Conservation (phyloP, 2,329 filamentous ascomycete species). For the Claviceps quebecensis region DNA sequence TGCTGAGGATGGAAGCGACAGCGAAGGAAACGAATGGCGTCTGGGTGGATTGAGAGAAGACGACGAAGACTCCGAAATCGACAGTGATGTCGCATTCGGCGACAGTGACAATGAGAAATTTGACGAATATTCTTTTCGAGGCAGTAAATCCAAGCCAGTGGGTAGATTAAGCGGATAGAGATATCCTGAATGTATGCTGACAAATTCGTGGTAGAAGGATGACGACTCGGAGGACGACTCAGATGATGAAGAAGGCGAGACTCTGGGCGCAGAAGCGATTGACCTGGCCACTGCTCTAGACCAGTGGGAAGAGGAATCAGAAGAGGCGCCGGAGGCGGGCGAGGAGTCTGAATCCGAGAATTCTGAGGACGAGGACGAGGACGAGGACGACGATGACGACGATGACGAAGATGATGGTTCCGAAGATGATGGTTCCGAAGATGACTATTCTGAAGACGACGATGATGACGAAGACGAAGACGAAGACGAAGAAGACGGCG, state of each 20-base stretch:
- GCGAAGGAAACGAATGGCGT: slow-evolving; percentile 74
- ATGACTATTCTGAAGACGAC: slow-evolving; percentile 31
- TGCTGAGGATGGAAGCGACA: slow-evolving; percentile 66
- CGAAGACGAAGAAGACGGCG: slow-evolving; percentile 37
- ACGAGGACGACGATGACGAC: slow-evolving; percentile 32
- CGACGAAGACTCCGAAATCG: slow-evolving; percentile 50
- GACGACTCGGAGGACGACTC: slow-evolving; percentile 37
- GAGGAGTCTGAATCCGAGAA: slow-evolving; percentile 28
- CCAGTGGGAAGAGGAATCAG: slow-evolving; percentile 35
- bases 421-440: slow-evolving; percentile 15
- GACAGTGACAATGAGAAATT: slow-evolving; percentile 80
- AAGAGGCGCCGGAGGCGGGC: slow-evolving; percentile 33
- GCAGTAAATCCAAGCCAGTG: slow-evolving; percentile 25
- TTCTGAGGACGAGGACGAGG: slow-evolving; percentile 26
- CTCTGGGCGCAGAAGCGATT: slow-evolving; percentile 44
- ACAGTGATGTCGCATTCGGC: slow-evolving; percentile 69
- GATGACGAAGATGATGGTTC: background rate
- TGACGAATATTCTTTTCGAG: slow-evolving; percentile 51
- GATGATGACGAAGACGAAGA: slow-evolving; percentile 8
- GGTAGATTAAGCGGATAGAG: slow-evolving; percentile 3
- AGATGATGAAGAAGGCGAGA: slow-evolving; percentile 43
- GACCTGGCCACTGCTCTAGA: slow-evolving; percentile 44
- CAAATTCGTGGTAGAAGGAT: background rate
- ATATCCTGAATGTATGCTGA: background rate
- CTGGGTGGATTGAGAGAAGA: slow-evolving; percentile 47